Evolutionary conservation across 2,329 filamentous ascomycete species (phyloP).

Genomic region (Ceratocystis smalleyi): DNA sequence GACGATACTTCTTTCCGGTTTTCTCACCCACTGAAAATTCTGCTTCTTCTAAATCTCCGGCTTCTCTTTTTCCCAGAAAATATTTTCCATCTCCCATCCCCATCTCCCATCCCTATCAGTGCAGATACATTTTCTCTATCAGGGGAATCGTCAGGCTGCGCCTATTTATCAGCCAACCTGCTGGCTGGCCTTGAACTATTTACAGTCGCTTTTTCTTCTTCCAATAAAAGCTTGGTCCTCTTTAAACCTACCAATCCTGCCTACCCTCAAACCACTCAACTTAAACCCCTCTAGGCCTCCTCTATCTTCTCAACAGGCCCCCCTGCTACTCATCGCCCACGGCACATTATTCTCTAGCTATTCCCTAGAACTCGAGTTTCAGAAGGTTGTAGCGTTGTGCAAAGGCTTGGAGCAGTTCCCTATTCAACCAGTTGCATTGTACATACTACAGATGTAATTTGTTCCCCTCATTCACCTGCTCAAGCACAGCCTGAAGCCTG

Average conservation of each 20-base stretch:
- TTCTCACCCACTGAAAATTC: background rate
- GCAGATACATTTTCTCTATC: too few species aligned
- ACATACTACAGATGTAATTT: background rate
- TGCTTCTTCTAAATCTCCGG: background rate
- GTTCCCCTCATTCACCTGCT: background rate
- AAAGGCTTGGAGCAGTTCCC: background rate
- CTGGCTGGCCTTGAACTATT: background rate
- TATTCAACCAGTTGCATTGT: background rate
- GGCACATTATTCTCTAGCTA: background rate
- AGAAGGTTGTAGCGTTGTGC: slow-evolving; percentile 3
- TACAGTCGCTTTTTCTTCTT: background rate
- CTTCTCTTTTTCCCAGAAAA: background rate
- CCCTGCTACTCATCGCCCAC: background rate
- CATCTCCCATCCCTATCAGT: too few species aligned
- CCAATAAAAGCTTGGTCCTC: slow-evolving; percentile 3
- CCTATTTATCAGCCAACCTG: background rate
- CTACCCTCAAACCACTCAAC: background rate
- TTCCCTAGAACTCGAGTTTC: slow-evolving; percentile 10
- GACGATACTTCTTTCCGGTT: background rate
- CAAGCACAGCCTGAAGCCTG: background rate
- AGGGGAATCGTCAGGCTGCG: too few species aligned
- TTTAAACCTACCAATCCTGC: background rate
- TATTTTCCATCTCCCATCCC: too few species aligned
- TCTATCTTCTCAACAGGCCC: background rate
- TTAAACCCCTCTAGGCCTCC: background rate